phyloP scores from a whole-genome alignment of 1,139 yeast species.

The Hemisphaericaspora xylofermentans region DNA sequence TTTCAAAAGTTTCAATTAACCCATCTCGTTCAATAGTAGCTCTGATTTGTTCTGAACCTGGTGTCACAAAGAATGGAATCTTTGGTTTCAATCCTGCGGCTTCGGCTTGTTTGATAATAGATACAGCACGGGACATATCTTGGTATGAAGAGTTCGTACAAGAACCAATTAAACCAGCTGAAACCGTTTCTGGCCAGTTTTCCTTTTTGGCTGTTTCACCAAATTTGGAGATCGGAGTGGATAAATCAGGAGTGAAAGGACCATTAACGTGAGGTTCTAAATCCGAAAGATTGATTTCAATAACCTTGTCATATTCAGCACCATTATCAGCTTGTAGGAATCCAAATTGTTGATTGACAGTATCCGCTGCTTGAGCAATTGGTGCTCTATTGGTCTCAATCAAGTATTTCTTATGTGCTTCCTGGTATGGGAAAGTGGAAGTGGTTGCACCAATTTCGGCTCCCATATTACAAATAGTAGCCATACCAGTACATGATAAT shows the following conservation, averaged over 20 bases:
- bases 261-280: slow-evolving; percentile 92
- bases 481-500: slow-evolving; percentile 97
- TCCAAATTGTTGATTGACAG: slow-evolving; percentile 57
- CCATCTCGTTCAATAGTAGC: slow-evolving; percentile 98
- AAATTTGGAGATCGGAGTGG: slow-evolving; percentile 78
- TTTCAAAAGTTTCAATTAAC: slow-evolving; percentile 70
- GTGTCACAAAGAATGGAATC: slow-evolving; percentile 90
- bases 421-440: slow-evolving; percentile 92
- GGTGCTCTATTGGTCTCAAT: slow-evolving; percentile 78
- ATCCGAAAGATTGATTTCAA: slow-evolving; percentile 72
- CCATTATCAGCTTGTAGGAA: slow-evolving; percentile 78
- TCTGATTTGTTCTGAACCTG: slow-evolving; percentile 98
- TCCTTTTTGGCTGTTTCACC: slow-evolving; percentile 62
- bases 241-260: slow-evolving; percentile 92
- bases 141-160: slow-evolving; percentile 98
- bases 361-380: slow-evolving; percentile 74
- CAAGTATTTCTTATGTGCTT: slow-evolving; percentile 80
- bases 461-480: slow-evolving; percentile 98
- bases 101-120: slow-evolving; percentile 82
- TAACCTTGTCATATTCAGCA: slow-evolving; percentile 78
- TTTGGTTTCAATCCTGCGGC: slow-evolving; percentile 86
- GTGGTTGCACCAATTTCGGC: slow-evolving; percentile 99
- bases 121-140: slow-evolving; percentile 94
- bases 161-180: slow-evolving; percentile 94
- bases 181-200: slow-evolving; percentile 77